Evolutionary conservation across 2,329 filamentous ascomycete species (phyloP), one percentile per base, ranked within the genome.

Genomic region (Paraconiothyrium brasiliense): DNA sequence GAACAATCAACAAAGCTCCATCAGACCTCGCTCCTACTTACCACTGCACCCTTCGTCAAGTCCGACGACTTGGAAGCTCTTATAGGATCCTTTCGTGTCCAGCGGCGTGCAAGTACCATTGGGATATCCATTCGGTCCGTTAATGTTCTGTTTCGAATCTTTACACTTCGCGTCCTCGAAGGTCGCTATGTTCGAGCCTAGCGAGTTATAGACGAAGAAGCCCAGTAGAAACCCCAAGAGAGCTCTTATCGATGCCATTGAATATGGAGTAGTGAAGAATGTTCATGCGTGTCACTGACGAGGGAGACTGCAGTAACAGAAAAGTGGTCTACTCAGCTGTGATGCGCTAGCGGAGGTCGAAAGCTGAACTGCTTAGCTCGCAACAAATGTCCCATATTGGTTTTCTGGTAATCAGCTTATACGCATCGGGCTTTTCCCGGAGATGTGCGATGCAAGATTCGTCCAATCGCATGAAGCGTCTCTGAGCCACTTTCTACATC

Each of bases 11-110:
- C 4, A 11, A 13, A 37, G 49, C 24, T 22, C 4, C 24, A 5
- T 24, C 14, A 20, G 16, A n/a, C 8, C n/a, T 9, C 50, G 35
- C 8, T 24, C 4, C 7, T 32, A 43, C 65, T 50, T 59, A 72
- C 71, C 68, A 48, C 65, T 50, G 56, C 71, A 74, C n/a, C 70
- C 71, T 9, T 58, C 52, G 51, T 73, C 71, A 30, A 73, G 49
- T 2, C 66, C 70, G 1, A 70, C 66, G 4, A 74, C 57, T 43
- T 71, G 70, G 47, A 73, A 73, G 54, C 68, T 69, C 1, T 64
- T 64, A 13, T 67, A 65, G 11, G 54, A 34, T 0, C 62, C 64
- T 34, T 58, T 66, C 14, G 59, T 55, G 35, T 59, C 59, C 30
- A 71, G 27, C 39, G 62, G 64, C 11, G 64, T 68, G 54, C 66